Conservation (phyloP, 257 asterid genomes). For the Petunia axillaris region DNA sequence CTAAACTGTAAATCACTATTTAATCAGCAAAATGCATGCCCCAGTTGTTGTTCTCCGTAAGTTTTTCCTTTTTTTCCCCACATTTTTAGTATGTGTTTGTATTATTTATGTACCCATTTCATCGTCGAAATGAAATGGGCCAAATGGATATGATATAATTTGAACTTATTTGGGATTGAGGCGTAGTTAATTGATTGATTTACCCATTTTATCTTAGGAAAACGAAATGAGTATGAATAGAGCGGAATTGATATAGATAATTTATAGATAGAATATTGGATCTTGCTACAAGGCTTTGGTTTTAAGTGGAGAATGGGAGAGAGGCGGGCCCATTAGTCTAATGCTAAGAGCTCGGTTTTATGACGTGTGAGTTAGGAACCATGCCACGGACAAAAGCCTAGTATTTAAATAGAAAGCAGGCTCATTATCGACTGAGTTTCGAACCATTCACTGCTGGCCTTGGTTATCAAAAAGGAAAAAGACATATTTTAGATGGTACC, state of each 20-base stretch:
- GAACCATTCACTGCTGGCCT: too few species aligned
- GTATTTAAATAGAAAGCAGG: too few species aligned
- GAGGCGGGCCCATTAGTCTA: too few species aligned
- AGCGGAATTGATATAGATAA: neutral
- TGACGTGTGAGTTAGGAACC: too few species aligned
- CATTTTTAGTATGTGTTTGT: neutral
- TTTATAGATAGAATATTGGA: neutral
- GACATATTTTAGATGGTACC: neutral
- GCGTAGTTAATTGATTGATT: neutral
- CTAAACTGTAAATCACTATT: conserved; percentile 13
- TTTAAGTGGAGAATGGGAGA: too few species aligned
- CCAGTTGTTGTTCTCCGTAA: conserved; percentile 82
- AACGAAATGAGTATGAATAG: neutral
- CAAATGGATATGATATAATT: neutral
- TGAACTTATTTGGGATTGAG: neutral
- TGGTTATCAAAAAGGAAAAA: too few species aligned
- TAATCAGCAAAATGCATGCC: conserved; percentile 54
- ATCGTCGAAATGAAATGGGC: neutral
- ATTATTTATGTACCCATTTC: neutral
- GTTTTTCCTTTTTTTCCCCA: conserved; percentile 20
- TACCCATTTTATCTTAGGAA: too few species aligned
- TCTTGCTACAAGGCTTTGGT: too few species aligned
- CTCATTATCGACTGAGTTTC: too few species aligned
- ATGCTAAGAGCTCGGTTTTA: too few species aligned
- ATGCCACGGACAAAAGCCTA: too few species aligned